Evolutionary conservation across 1,284 basidiomycete genomes (phyloP).

Genomic region (Leccinum solheimii): DNA sequence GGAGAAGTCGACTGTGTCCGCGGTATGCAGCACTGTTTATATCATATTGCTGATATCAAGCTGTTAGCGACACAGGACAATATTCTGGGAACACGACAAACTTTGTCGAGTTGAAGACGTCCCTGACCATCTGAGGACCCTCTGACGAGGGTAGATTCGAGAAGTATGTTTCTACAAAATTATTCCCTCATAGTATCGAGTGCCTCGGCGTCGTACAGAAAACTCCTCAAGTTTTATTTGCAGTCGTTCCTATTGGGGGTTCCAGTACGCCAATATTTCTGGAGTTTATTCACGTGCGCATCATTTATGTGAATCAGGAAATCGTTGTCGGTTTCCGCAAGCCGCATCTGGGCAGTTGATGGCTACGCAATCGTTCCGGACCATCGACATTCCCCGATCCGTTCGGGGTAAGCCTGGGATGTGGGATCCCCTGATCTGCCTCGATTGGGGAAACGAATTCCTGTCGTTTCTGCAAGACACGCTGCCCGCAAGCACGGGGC

Average conservation of each 20-base stretch:
- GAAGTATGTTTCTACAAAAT: constrained; percentile 48
- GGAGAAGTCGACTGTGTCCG: constrained; percentile 95
- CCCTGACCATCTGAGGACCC: constrained; percentile 69
- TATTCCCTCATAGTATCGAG: not conserved
- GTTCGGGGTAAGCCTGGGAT: constrained; percentile 71
- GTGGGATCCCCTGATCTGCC: constrained; percentile 78
- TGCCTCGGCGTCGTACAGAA: constrained; percentile 48
- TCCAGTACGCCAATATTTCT: constrained; percentile 54
- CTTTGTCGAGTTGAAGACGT: constrained; percentile 94
- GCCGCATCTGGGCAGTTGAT: constrained; percentile 66
- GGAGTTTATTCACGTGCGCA: not conserved
- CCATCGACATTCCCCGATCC: constrained; percentile 67
- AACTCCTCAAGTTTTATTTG: constrained; percentile 93
- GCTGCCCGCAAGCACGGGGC: constrained; percentile 26
- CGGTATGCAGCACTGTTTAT: constrained; percentile 45
- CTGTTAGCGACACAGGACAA: constrained; percentile 40
- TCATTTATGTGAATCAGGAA: constrained; percentile 47
- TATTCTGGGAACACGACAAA: constrained; percentile 61
- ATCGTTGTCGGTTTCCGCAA: constrained; percentile 93
- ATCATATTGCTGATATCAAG: not conserved
- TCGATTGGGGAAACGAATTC: constrained; percentile 73
- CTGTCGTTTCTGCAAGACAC: constrained; percentile 54
- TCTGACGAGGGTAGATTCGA: constrained; percentile 80
- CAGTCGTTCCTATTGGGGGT: constrained; percentile 94
- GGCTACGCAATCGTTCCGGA: constrained; percentile 68